phyloP scores from a whole-genome alignment of 805 yeast species.

The Saturnispora quitensis region DNA sequence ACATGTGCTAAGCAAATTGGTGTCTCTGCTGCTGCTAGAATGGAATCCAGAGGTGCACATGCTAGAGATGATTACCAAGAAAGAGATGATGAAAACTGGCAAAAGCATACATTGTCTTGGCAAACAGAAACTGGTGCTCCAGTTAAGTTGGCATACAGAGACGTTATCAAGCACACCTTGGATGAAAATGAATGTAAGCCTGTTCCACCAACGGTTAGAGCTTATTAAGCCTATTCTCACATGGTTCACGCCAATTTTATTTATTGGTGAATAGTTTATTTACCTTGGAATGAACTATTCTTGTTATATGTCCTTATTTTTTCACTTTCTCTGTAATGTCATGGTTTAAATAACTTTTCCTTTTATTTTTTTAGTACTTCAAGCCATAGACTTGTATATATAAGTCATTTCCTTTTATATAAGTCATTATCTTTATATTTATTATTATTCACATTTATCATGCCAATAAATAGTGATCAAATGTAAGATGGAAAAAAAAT shows the following conservation, averaged over 20 bases:
- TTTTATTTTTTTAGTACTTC: conserved; percentile 5
- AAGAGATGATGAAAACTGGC: conserved; percentile 95
- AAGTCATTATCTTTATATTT: background rate
- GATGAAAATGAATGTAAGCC: conserved; percentile 90
- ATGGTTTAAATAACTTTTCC: background rate
- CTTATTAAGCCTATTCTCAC: conserved; percentile 42
- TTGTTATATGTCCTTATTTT: background rate
- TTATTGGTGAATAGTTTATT: background rate
- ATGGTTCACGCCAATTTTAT: background rate
- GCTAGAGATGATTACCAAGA: conserved; percentile 97
- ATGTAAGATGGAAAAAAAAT: background rate
- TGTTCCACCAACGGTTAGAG: conserved; percentile 96
- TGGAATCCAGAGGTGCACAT: conserved; percentile 98
- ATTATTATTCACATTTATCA: background rate
- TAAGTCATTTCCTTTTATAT: background rate
- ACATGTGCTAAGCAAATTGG: conserved; percentile 98
- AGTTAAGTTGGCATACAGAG: conserved; percentile 75
- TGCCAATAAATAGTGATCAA: background rate
- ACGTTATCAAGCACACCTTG: conserved; percentile 72
- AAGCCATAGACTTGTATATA: background rate
- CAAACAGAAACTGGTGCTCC: conserved; percentile 64
- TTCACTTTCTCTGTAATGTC: background rate
- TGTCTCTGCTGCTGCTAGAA: conserved; percentile 85
- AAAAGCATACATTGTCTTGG: conserved; percentile 95
- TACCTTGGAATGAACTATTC: background rate